phyloP scores from a whole-genome alignment of 164 flowering plant species.

The Piper longum region DNA sequence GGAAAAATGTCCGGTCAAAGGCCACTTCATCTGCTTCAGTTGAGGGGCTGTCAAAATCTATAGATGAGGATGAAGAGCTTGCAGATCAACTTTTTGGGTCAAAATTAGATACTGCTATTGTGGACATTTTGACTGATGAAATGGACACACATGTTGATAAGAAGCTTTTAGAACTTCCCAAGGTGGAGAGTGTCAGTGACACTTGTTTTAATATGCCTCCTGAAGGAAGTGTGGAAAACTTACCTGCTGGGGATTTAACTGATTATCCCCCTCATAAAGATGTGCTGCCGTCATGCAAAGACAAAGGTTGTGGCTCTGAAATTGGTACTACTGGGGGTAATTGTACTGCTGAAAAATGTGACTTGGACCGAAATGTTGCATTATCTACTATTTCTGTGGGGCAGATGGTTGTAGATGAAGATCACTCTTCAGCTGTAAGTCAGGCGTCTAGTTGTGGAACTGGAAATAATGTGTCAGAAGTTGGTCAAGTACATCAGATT shows the following conservation, averaged over 20 bases:
- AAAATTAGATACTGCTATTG: constrained; percentile 38
- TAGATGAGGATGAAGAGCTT: constrained; percentile 76
- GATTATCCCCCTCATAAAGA: background rate
- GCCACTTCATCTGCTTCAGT: constrained; percentile 95
- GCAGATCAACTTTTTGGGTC: constrained; percentile 25
- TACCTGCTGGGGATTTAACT: background rate
- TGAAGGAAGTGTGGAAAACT: constrained; percentile 14
- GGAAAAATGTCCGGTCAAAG: constrained; percentile 96
- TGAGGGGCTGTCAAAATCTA: constrained; percentile 86
- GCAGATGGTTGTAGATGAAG: background rate
- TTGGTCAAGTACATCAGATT: background rate
- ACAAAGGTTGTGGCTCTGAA: background rate
- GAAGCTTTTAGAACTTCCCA: constrained; percentile 14
- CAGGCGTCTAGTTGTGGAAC: background rate
- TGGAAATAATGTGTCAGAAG: background rate
- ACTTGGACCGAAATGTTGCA: background rate
- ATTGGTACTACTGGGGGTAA: background rate
- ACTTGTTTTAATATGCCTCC: constrained; percentile 16
- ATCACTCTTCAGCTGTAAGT: constrained; percentile 2
- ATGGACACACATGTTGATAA: constrained; percentile 27
- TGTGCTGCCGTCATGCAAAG: background rate
- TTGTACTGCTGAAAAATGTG: background rate
- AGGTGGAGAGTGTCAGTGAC: constrained; percentile 4
- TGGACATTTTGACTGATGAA: constrained; percentile 24
- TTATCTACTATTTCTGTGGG: background rate